Base-by-base conservation (phyloP, 495 filamentous ascomycete genomes). In the Acidiella bohemica region DNA sequence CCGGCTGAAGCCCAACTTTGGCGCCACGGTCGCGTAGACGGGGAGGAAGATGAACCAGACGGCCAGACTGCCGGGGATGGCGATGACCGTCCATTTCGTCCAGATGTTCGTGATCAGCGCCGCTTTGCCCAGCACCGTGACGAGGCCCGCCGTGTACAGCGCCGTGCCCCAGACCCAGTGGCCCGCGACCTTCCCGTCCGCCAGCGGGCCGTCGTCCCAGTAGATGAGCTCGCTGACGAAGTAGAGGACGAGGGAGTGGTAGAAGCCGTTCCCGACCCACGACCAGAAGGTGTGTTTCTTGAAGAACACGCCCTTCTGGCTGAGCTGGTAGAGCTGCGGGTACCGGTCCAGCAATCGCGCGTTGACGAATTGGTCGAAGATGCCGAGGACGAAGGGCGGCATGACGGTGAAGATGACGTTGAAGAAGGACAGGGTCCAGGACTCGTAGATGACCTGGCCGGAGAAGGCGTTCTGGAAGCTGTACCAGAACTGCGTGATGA, bases 401-500 rank as follows among this genome's bases (percentile, higher is more conserved):
- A 95, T 63, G 30, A 92, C 80, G 7, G 92, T 96, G 64, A 93
- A 99, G 59, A 99, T 80, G 59, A 99, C 85, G 67, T 99, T 99
- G 70, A 95, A 99, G 67, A 94, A 93, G 11, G 92, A 94, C 11
- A 99, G 68, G 1, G 87, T 95, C 92, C 92, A 99, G 11, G 88
- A 95, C 64, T 99, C 92, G 73, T 87, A 95, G 58, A 99, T 99
- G 51, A 96, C 85, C 58, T 94, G 76, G 49, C 90, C 92, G 1
- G 90, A 95, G 62, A 96, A 99, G 45, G 79, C 82, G 56, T 99
- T 96, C 76, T 93, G 84, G 65, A 99, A 99, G 14, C 84, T 81
- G 58, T 92, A 97, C 88, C 92, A 99, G 59, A 99, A 99, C 59
- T 99, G 92, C 52, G 92, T 99, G 78, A 96, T 90, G 63, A 94